Evolutionary conservation across 495 filamentous ascomycete species (phyloP).

Genomic region (Haplographium delicatum): DNA sequence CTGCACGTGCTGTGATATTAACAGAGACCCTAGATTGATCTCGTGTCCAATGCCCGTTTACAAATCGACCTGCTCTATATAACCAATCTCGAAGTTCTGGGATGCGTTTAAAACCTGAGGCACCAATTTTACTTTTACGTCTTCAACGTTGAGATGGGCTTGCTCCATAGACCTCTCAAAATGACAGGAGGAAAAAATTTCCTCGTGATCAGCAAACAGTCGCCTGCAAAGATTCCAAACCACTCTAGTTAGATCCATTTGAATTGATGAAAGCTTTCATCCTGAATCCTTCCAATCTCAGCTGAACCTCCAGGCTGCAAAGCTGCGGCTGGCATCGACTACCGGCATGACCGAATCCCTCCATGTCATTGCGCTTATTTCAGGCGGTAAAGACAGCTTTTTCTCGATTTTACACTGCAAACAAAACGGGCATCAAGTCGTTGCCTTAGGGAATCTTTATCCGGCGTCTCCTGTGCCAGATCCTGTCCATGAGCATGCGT

Average conservation of each 20-base stretch:
- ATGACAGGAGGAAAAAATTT: no score
- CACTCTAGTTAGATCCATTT: background rate
- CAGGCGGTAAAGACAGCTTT: slow-evolving; percentile 95
- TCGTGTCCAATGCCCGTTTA: no score
- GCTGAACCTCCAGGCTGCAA: slow-evolving; percentile 5
- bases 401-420: slow-evolving; percentile 88
- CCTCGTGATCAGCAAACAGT: no score
- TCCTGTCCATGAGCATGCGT: background rate
- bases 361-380: slow-evolving; percentile 88
- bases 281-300: background rate
- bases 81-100: no score
- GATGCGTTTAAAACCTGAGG: no score
- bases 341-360: slow-evolving; percentile 36
- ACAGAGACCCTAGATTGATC: no score
- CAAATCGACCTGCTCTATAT: no score
- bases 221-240: no score
- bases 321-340: slow-evolving; percentile 5
- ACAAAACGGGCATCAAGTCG: slow-evolving; percentile 75
- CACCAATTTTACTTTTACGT: no score
- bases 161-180: no score
- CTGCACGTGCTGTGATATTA: no score
- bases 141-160: no score
- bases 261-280: background rate
- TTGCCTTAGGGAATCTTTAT: slow-evolving; percentile 85
- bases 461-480: slow-evolving; percentile 36